Base-by-base conservation (phyloP, 805 yeast species). In the Clavispora vitiphila region DNA sequence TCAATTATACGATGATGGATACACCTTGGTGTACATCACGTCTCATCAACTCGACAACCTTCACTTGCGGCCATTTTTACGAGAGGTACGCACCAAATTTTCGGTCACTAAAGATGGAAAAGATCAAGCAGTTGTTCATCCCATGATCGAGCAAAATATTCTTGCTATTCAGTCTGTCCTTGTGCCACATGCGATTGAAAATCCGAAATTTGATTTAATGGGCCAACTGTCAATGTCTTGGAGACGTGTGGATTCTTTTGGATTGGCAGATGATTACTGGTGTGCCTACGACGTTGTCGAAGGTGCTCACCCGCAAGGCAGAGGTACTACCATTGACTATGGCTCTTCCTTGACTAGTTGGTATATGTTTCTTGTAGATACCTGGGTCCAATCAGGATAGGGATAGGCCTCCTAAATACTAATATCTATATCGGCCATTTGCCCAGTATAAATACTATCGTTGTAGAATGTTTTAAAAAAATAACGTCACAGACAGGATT, bases 401-500 rank as follows among this genome's bases (percentile, higher is more conserved):
- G 8, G 8, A 14, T n/a, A n/a, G n/a, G n/a, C n/a, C n/a, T n/a
- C 36, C 16, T 20, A 12, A 34, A 19, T 34, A 21, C n/a, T n/a
- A n/a, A n/a, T n/a, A n/a, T n/a, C n/a, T n/a, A n/a, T n/a, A n/a
- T n/a, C n/a, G n/a, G n/a, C n/a, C n/a, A n/a, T n/a, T n/a, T n/a
- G n/a, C n/a, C n/a, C n/a, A n/a, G n/a, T n/a, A n/a, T n/a, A n/a
- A n/a, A n/a, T n/a, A n/a, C n/a, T n/a, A n/a, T n/a, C n/a, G n/a
- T n/a, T n/a, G n/a, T n/a, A n/a, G n/a, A n/a, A n/a, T n/a, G n/a
- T n/a, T n/a, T n/a, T n/a, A 76, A 77, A 77, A 71, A 77, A 69
- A 69, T 64, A 61, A 54, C 96, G 96, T 85, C 86, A 87, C 95
- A 84, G 95, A 86, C 96, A 87, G 95, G 96, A 87, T 87, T 87